Evolutionary conservation across 169 alveolate genomes (phyloP), one percentile per base, ranked within the genome.

Genomic region (Plasmodium cynomolgi): DNA sequence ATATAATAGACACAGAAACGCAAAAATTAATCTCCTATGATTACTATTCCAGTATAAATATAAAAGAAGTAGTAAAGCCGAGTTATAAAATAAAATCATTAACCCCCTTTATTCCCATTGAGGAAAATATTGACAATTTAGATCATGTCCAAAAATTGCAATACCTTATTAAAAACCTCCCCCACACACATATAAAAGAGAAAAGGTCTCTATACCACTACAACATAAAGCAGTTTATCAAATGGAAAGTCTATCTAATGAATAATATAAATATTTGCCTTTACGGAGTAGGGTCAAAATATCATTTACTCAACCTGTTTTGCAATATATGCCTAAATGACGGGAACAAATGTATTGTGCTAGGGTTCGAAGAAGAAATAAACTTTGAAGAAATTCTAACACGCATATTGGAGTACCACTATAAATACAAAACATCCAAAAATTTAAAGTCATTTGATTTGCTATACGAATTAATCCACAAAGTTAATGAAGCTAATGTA

Each of bases 221-320:
- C 81, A 85, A 85, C 47, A 77, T 85, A 23, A 85, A 85, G 71
- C 93, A 85, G 37, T 85, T 85, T 31, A 85, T 85, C 6, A 85
- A 85, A 33, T 85, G 93, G 93, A 85, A 85, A 75, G 93, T 85
- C 1, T 85, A 85, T 85, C 68, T 85, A 74, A 75, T 85, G 81
- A 85, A 85, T 85, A 85, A 85, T 75, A 85, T 85, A 47, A 85
- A 85, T 50, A 85, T 85, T 34, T 85, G 93, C 50, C 80, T 85
- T 54, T 85, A 85, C 68, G 93, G 93, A 20, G 39, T 85, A 54
- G 93, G 93, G 7, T 85, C 93, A 4, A 85, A 85, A 85, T 85
- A 56, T 85, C 93, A 85, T 75, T n/a, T 85, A n/a, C 47, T 85
- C 37, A 85, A 85, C 41, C 85, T 85, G 13, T 85, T 85, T 56